Base-by-base conservation (phyloP, 768 basidiomycete genomes). In the Phylloporus sp. region DNA sequence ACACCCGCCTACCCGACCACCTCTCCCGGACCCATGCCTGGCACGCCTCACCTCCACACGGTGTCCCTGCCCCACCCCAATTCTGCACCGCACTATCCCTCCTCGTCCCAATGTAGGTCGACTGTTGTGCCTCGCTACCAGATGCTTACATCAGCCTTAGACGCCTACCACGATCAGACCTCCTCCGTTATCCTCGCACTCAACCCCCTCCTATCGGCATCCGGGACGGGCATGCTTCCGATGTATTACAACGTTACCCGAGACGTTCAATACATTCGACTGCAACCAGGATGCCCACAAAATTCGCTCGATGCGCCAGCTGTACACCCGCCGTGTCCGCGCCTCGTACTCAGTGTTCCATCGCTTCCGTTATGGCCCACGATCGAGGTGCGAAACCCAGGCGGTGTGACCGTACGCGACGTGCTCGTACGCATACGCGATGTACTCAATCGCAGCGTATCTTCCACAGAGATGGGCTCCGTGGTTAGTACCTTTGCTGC, bases 31-130 rank as follows among this genome's bases (percentile, higher is more conserved):
- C 56, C 59, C 18, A 62, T 55, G 41, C 67, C 67, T 0, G 10
- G 54, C 29, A 55, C 67, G 4, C 67, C 69, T 1, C 65, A 61
- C 26, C 40, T 67, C 28, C 57, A 49, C 15, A 60, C 67, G 4
- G 67, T 69, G 5, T 63, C 69, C 13, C 28, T 69, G 16, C 67
- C 67, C 10, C 69, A 69, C 45, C 67, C 67, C 11, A 69, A 69
- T 38, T 57, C 69, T 8, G 43, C 61, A 15, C 54, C 56, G 4
- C 27, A 20, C n/a, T 26, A 66, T 32, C 28, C 52, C 7, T 54
- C 66, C 2, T 35, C 53, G n/a, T 47, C 64, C 3, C 49, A 47
- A 5, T 43, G 68, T 70, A 52, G 5, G 68, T 20, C 7, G 12
- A 5, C 26, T 12, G 6, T 18, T 20, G 32, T n/a, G 6, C 12